Conservation (phyloP, 1,284 basidiomycete species). For the Peniophora sp. region DNA sequence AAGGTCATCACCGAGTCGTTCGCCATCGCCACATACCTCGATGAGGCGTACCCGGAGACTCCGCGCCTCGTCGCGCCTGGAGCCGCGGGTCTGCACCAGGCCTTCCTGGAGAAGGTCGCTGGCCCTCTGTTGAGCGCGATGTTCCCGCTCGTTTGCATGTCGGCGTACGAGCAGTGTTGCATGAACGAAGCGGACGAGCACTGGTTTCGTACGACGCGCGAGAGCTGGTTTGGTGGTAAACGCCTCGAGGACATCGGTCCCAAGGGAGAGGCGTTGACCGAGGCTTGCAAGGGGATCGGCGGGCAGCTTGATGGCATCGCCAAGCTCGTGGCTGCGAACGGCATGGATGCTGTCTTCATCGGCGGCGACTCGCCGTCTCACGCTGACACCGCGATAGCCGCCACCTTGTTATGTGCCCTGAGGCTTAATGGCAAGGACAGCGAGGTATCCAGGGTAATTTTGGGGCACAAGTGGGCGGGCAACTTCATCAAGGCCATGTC, state of each 20-base stretch:
- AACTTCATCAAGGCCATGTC: no score
- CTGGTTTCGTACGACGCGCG: neutral
- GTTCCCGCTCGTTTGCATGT: conserved; percentile 9
- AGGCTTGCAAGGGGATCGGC: neutral
- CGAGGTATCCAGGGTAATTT: neutral
- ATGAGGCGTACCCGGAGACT: neutral
- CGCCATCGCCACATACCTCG: neutral
- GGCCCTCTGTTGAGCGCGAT: neutral
- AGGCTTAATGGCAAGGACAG: neutral
- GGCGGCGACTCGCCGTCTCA: neutral
- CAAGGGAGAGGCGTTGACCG: neutral
- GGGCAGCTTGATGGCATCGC: neutral
- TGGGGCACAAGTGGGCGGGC: no score
- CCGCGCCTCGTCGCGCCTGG: neutral
- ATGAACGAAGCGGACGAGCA: neutral
- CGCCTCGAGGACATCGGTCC: neutral
- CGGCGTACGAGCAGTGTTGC: conserved; percentile 17
- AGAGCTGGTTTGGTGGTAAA: neutral
- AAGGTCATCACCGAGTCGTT: neutral
- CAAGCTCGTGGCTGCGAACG: neutral
- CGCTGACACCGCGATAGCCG: neutral
- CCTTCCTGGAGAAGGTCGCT: neutral
- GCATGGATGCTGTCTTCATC: neutral
- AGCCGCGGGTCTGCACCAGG: neutral
- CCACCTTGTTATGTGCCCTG: neutral